phyloP scores from a whole-genome alignment of 2,329 filamentous ascomycete species.

The Furcasterigmium furcatum region DNA sequence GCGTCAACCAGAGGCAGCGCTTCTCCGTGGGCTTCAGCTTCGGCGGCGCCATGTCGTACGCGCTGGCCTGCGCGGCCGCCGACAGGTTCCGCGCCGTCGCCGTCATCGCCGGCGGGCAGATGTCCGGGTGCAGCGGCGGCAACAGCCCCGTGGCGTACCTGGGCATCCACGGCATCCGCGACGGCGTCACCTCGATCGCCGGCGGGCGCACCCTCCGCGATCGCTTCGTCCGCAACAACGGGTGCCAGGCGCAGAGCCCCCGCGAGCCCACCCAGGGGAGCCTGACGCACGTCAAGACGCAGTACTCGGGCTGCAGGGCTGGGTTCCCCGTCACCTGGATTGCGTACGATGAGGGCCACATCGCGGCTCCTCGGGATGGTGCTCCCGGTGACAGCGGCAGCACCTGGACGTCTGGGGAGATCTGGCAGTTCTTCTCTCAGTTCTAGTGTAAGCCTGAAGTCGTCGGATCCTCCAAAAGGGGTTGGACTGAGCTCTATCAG shows the following conservation, averaged over 20 bases:
- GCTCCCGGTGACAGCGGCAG: not conserved
- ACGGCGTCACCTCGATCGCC: slow-evolving; percentile 29
- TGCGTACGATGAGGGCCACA: slow-evolving; percentile 20
- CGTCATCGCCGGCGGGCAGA: slow-evolving; percentile 24
- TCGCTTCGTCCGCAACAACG: slow-evolving; percentile 31
- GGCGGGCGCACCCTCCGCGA: slow-evolving; percentile 30
- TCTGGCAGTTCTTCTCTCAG: slow-evolving; percentile 18
- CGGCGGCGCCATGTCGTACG: slow-evolving; percentile 38
- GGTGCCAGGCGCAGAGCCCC: slow-evolving; percentile 23
- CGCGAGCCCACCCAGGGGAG: slow-evolving; percentile 16
- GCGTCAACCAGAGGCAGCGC: slow-evolving; percentile 34
- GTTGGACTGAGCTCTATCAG: too few relatives aligned
- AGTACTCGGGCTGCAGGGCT: slow-evolving; percentile 20
- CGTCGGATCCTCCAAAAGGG: too few relatives aligned
- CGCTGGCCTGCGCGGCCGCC: slow-evolving; percentile 35
- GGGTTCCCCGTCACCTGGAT: slow-evolving; percentile 25
- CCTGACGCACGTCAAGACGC: slow-evolving; percentile 18
- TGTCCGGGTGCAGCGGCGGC: slow-evolving; percentile 31
- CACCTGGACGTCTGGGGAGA: slow-evolving; percentile 11
- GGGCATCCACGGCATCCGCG: slow-evolving; percentile 32
- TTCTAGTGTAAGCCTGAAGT: too few relatives aligned
- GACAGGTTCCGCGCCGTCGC: slow-evolving; percentile 33
- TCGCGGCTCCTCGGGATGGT: slow-evolving; percentile 5
- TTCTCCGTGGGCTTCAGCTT: slow-evolving; percentile 43
- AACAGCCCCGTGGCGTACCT: slow-evolving; percentile 33